Evolutionary conservation across 2,329 filamentous ascomycete species (phyloP).

Genomic region (Chaetomiaceae sp.): DNA sequence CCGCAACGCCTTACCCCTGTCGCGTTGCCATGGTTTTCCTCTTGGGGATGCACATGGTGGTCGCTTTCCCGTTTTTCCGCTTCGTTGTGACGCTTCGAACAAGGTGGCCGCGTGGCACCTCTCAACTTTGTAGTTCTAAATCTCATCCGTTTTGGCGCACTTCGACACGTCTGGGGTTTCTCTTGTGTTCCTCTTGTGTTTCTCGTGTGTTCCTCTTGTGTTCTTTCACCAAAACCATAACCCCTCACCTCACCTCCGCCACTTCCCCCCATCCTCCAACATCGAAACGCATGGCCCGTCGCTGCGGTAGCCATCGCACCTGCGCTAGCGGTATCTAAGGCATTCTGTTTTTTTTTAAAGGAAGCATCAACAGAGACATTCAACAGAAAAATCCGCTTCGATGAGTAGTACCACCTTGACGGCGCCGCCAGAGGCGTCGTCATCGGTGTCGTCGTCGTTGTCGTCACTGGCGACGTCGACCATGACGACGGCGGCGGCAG

Average conservation of each 20-base stretch:
- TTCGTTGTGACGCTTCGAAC: too few relatives aligned
- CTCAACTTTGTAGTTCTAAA: too few relatives aligned
- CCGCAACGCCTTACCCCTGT: slow-evolving; percentile 2
- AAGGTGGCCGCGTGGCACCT: too few relatives aligned
- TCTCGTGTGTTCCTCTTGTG: not conserved
- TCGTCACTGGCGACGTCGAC: not conserved
- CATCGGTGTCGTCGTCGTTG: not conserved
- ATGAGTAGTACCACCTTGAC: slow-evolving; percentile 15
- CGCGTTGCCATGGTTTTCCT: not conserved
- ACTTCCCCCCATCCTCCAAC: not conserved
- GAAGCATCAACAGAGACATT: not conserved
- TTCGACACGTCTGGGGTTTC: too few relatives aligned
- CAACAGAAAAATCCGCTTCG: slow-evolving; percentile 2
- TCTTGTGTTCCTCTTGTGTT: not conserved
- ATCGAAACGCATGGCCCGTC: slow-evolving; percentile 9
- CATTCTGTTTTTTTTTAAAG: not conserved
- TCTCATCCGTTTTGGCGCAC: too few relatives aligned
- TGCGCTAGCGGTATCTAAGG: not conserved
- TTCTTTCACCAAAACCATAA: not conserved
- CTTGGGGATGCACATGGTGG: not conserved
- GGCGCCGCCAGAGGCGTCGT: slow-evolving; percentile 7
- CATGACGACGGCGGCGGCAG: slow-evolving; percentile 1
- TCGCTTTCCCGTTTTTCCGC: slow-evolving; percentile 1
- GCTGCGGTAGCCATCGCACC: not conserved
- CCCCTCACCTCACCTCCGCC: not conserved